Evolutionary conservation across 805 yeast genomes (phyloP), one percentile per base, ranked within the genome.

Genomic region (Maudiozyma saulgeensis): DNA sequence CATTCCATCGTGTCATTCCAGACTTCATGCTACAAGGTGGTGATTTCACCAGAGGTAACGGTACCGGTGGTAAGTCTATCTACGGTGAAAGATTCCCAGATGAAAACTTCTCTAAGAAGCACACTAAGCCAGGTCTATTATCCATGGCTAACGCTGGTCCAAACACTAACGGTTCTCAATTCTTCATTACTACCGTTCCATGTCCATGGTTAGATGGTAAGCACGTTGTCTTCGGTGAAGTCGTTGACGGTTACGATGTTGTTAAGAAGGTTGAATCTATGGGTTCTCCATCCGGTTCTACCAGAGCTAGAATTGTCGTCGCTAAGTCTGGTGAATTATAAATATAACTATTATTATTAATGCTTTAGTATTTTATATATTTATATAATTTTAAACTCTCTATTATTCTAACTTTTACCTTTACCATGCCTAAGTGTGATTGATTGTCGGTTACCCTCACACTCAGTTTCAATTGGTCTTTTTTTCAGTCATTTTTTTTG

Each of bases 101-200:
- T 64, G 95, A 85, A 69, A 84, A 83, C 79, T 85, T 85, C 66
- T 56, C 63, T 66, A 74, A 75, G 74, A 82, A 70, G 66, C 97
- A 91, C 81, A 74, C 75, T 74, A 76, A 81, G 71, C 81, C 95
- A 77, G 78, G 89, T 79, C 73, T 84, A 72, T 70, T 87, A 68
- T 87, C 96, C 55, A 91, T 91, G 97, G 97, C 97, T 69, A 91
- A 91, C 69, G 95, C 97, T 56, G 97, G 97, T 61, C 96, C 95
- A 71, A 87, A 88, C 82, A 87, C 97, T 75, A 91, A 91, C 75
- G 97, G 97, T 51, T 89, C 96, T 49, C 98, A 90, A 75, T 90
- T 90, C 74, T 90, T 91, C 80, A 84, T 88, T 75, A 88, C 96
- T 70, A 88, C 96, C 51, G 90, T 86, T 48, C 76, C 83, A 58